A percentile compares a stretch with the other conserved stretches of the same genome.
Evolutionary conservation across 192 early-diverging fungal species (phyloP).

Genomic region (Backusella macrospora): DNA sequence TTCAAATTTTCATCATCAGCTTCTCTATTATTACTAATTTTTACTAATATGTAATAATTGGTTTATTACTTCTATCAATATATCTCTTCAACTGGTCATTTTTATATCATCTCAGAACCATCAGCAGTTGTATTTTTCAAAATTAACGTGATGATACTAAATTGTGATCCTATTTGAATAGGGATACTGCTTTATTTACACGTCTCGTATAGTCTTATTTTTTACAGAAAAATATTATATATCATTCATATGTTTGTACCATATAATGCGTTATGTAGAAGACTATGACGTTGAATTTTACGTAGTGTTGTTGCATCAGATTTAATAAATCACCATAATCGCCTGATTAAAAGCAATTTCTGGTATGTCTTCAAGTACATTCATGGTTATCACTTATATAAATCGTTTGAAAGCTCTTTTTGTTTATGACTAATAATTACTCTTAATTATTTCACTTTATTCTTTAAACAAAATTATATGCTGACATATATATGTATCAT

Average conservation of each 20-base stretch:
- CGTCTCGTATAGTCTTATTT: slow-evolving; percentile 68
- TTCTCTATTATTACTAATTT: neutral
- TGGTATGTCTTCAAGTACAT: slow-evolving; percentile 61
- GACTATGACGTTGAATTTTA: neutral
- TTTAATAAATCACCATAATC: slow-evolving; percentile 44
- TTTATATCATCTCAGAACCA: slow-evolving; percentile 63
- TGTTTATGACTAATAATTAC: slow-evolving; percentile 52
- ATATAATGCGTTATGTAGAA: slow-evolving; percentile 62
- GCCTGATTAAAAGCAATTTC: slow-evolving; percentile 73
- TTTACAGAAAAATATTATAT: slow-evolving; percentile 60
- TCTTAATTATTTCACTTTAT: slow-evolving; percentile 63
- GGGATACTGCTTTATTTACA: slow-evolving; percentile 63
- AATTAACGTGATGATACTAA: slow-evolving; percentile 64
- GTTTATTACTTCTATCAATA: slow-evolving; percentile 70
- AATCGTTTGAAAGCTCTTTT: slow-evolving; percentile 63
- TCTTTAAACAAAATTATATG: slow-evolving; percentile 68
- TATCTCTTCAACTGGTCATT: slow-evolving; percentile 69
- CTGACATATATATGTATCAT: slow-evolving; percentile 59
- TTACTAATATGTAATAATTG: neutral
- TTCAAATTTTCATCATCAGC: neutral
- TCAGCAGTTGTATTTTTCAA: slow-evolving; percentile 66
- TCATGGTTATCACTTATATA: slow-evolving; percentile 76
- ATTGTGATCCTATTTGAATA: slow-evolving; percentile 80
- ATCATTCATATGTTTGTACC: slow-evolving; percentile 78
- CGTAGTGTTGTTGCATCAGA: neutral